A percentile compares a stretch with the other conserved stretches of the same genome.
These are phyloP conservation scores for Penicillium sp. DNA, from an alignment of 2,329 filamentous ascomycete species.

Conservation along the genomic window DNA sequence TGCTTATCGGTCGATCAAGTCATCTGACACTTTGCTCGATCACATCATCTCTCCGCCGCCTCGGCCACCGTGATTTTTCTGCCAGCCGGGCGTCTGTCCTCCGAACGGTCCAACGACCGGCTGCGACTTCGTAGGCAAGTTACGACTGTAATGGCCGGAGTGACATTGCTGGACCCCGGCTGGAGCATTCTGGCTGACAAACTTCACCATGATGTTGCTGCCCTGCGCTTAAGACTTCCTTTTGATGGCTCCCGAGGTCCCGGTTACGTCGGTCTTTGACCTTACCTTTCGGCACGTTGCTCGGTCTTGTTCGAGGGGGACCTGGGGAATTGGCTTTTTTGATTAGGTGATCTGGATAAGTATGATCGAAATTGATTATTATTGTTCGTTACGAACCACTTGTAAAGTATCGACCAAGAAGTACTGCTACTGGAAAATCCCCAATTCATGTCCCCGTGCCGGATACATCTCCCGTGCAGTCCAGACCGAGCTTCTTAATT, in stretches of 20 bases:
- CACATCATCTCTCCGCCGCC: slow-evolving; percentile 26
- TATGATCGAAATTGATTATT: background rate
- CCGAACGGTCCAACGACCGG: slow-evolving; percentile 29
- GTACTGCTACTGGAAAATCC: background rate
- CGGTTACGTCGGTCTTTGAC: slow-evolving; percentile 14
- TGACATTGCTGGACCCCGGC: slow-evolving; percentile 20
- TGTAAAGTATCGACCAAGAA: background rate
- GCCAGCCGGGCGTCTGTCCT: slow-evolving; percentile 41
- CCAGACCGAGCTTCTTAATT: slow-evolving; percentile 43
- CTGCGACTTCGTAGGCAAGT: background rate
- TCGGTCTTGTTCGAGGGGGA: background rate
- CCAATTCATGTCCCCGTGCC: background rate
- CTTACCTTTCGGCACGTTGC: slow-evolving; percentile 5
- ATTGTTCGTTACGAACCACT: background rate
- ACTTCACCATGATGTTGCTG: slow-evolving; percentile 32
- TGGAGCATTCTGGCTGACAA: slow-evolving; percentile 29
- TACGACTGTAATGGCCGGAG: slow-evolving; percentile 11
- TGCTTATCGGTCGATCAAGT: background rate
- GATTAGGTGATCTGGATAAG: background rate
- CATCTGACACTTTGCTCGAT: slow-evolving; percentile 3
- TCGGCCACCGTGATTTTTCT: slow-evolving; percentile 16
- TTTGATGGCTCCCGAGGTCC: background rate
- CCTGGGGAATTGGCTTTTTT: background rate
- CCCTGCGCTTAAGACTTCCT: background rate
- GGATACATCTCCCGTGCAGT: slow-evolving; percentile 25